phyloP scores from a whole-genome alignment of 2,329 filamentous ascomycete species.

The Neocucurbitaria cava region DNA sequence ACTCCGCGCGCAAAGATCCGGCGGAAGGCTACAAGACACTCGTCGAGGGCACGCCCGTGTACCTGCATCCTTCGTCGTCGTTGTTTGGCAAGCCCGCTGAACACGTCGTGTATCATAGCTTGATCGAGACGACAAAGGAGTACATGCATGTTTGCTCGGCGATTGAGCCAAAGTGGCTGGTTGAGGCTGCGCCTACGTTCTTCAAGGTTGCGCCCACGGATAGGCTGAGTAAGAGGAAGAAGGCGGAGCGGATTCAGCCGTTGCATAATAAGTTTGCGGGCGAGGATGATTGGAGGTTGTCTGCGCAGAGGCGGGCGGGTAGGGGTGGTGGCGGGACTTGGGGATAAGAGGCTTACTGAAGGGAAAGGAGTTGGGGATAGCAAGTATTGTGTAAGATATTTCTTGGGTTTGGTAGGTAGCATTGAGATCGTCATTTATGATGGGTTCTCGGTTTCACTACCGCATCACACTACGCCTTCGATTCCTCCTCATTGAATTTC shows the following conservation, averaged over 20 bases:
- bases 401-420: background rate
- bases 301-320: conserved; percentile 83
- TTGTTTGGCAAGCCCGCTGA: conserved; percentile 96
- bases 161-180: conserved; percentile 93
- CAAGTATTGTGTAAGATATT: background rate
- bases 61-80: conserved; percentile 89
- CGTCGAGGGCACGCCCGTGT: conserved; percentile 92
- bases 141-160: conserved; percentile 96
- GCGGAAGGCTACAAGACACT: conserved; percentile 98
- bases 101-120: conserved; percentile 91
- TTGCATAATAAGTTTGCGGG: conserved; percentile 90
- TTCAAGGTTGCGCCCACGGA: conserved; percentile 96
- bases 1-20: conserved; percentile 91
- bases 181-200: conserved; percentile 97
- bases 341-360: too few relatives aligned
- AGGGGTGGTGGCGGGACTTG: conserved; percentile 92
- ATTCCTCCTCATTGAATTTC: too few relatives aligned
- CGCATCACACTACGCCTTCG: too few relatives aligned
- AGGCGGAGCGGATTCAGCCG: conserved; percentile 92
- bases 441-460: too few relatives aligned
- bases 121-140: conserved; percentile 94
- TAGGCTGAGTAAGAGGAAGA: conserved; percentile 85
- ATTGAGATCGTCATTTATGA: background rate
- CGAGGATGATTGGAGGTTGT: conserved; percentile 94
- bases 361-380: too few relatives aligned